Conservation (phyloP, 1,284 basidiomycete species). For the Boletellus deceptivus region DNA sequence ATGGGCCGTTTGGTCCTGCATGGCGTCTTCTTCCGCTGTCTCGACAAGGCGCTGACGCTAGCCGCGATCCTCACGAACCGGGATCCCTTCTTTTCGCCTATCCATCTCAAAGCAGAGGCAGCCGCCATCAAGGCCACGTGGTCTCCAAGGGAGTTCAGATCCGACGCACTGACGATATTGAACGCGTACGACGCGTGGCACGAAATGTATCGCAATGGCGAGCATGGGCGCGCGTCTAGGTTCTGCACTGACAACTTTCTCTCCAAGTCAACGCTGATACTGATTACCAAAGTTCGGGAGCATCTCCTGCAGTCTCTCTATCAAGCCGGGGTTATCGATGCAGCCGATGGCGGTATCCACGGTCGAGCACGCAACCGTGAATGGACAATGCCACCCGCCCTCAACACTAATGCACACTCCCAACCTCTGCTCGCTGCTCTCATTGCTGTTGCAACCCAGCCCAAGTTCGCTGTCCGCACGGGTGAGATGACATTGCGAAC, state of each 20-base stretch:
- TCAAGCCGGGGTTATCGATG: constrained; percentile 78
- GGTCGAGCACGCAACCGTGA: constrained; percentile 29
- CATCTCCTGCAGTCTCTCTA: constrained; percentile 81
- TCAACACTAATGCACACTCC: constrained; percentile 77
- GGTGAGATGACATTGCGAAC: constrained; percentile 77
- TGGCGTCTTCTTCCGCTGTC: constrained; percentile 91
- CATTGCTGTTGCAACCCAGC: constrained; percentile 84
- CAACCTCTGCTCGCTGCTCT: constrained; percentile 83
- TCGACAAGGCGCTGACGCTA: constrained; percentile 86
- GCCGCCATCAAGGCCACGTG: constrained; percentile 77
- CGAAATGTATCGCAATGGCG: constrained; percentile 62
- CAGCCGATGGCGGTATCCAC: constrained; percentile 62
- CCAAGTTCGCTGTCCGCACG: constrained; percentile 91
- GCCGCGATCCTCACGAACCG: constrained; percentile 89
- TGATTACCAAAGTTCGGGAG: constrained; percentile 83
- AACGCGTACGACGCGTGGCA: constrained; percentile 86
- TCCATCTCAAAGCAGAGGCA: constrained; percentile 64
- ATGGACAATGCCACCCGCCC: constrained; percentile 56
- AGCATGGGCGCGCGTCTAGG: constrained; percentile 64
- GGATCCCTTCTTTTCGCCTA: constrained; percentile 87
- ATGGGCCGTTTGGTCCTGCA: constrained; percentile 89
- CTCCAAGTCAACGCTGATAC: constrained; percentile 77
- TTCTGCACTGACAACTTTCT: constrained; percentile 91
- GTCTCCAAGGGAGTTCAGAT: constrained; percentile 78
- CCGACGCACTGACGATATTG: constrained; percentile 82